Conservation (phyloP, 2,329 filamentous ascomycete genomes). For the Fusarium sp. region DNA sequence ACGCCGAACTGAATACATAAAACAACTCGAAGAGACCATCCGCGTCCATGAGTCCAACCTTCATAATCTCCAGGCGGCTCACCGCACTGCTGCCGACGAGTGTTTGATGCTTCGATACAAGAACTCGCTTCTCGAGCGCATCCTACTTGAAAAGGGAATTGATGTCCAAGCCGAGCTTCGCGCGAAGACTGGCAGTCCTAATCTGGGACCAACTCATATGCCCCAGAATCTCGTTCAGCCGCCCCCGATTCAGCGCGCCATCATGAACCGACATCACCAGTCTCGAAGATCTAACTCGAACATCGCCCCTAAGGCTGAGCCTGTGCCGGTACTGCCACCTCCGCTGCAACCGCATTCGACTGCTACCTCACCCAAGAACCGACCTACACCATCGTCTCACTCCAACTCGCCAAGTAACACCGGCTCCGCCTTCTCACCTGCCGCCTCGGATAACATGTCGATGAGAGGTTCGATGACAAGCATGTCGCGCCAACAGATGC, state of each 20-base stretch:
- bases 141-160: constrained; percentile 96
- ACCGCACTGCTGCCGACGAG: constrained; percentile 93
- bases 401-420: constrained; percentile 66
- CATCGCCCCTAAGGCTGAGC: constrained; percentile 79
- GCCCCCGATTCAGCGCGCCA: constrained; percentile 81
- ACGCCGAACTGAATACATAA: constrained; percentile 98
- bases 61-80: constrained; percentile 91
- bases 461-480: constrained; percentile 55
- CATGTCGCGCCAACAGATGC: constrained; percentile 48
- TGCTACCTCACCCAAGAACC: constrained; percentile 73
- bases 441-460: constrained; percentile 60
- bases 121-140: constrained; percentile 94
- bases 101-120: constrained; percentile 99
- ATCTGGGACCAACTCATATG: constrained; percentile 76
- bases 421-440: constrained; percentile 56
- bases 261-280: constrained; percentile 84
- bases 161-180: constrained; percentile 97
- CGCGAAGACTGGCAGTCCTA: constrained; percentile 90
- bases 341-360: constrained; percentile 65
- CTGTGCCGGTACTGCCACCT: constrained; percentile 60
- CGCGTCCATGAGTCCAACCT: constrained; percentile 96
- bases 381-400: constrained; percentile 86
- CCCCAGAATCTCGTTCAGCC: constrained; percentile 76
- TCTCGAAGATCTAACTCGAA: constrained; percentile 77
- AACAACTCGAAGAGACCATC: constrained; percentile 97